A percentile compares a stretch with the other conserved stretches of the same genome.
These are phyloP conservation scores for Coniella lustricola DNA, from an alignment of 2,329 filamentous ascomycete genomes.

Conservation along the genomic window DNA sequence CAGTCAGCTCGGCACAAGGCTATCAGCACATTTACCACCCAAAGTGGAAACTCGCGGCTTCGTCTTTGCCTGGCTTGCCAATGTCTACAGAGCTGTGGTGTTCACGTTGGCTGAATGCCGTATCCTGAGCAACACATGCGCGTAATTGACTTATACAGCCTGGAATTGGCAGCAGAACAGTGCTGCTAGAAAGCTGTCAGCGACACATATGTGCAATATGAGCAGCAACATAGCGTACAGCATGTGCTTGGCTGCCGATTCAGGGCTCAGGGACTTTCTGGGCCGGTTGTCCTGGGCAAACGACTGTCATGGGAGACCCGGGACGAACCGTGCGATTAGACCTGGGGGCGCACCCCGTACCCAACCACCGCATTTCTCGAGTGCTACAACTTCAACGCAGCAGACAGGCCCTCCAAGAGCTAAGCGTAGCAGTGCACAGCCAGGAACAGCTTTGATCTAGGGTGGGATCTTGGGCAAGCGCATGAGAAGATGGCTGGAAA, in stretches of 20 bases:
- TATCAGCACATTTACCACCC: neutral
- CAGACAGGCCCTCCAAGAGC: too few species aligned
- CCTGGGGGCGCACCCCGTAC: neutral
- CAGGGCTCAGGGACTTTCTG: neutral
- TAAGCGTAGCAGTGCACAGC: neutral
- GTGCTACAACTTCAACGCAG: neutral
- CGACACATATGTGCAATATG: too few species aligned
- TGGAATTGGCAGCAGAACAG: too few species aligned
- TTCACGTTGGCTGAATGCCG: too few species aligned
- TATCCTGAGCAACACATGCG: too few species aligned
- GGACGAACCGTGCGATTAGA: neutral
- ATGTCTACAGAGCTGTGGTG: too few species aligned
- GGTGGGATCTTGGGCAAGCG: neutral
- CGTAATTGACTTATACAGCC: too few species aligned
- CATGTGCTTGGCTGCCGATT: neutral
- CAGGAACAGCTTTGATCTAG: slow-evolving; percentile 9
- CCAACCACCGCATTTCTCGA: slow-evolving; percentile 14
- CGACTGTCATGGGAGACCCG: neutral
- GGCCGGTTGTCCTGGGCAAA: neutral
- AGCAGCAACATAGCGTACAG: neutral
- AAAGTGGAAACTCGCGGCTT: neutral
- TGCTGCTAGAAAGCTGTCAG: too few species aligned
- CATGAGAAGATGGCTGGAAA: slow-evolving; percentile 13
- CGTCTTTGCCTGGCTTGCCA: neutral
- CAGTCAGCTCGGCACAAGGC: slow-evolving; percentile 9